These are phyloP conservation scores for Isochrysis galbana DNA, from an alignment of 78 protist genomes.

Conservation along the genomic window DNA sequence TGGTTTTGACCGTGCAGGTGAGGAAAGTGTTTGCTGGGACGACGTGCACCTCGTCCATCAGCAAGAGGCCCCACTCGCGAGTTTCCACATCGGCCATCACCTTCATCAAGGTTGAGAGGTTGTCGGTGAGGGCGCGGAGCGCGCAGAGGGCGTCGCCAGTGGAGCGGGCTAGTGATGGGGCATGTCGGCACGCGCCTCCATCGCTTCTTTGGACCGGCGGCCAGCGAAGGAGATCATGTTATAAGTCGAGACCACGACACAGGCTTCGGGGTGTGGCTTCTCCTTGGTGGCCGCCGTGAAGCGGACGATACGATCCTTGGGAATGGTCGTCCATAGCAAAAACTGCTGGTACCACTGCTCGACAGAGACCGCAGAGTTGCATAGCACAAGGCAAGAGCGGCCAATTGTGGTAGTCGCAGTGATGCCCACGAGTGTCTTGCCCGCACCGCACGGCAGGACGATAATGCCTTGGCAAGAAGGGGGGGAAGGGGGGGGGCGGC, in stretches of 20 bases:
- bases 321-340: conserved; percentile 70
- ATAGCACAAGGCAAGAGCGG: conserved; percentile 82
- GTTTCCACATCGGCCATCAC: conserved; percentile 55
- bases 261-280: background rate
- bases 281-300: conserved; percentile 84
- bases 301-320: conserved; percentile 34
- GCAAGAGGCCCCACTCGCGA: conserved; percentile 95
- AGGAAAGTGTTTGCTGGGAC: conserved; percentile 81
- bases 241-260: conserved; percentile 90
- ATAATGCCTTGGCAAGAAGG: no score
- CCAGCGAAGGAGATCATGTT: conserved; percentile 85
- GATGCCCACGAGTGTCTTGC: conserved; percentile 98
- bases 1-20: background rate
- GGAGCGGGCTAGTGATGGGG: no score
- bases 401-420: conserved; percentile 84
- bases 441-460: conserved; percentile 99
- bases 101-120: no score
- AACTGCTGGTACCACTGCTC: conserved; percentile 94
- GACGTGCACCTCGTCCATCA: conserved; percentile 94
- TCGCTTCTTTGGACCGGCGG: conserved; percentile 44
- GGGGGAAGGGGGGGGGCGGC: no score
- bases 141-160: no score
- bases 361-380: conserved; percentile 84
- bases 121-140: no score
- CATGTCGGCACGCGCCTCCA: no score